Base-by-base conservation (phyloP, 179 eudicot genomes). In the Actinidia chinensis region DNA sequence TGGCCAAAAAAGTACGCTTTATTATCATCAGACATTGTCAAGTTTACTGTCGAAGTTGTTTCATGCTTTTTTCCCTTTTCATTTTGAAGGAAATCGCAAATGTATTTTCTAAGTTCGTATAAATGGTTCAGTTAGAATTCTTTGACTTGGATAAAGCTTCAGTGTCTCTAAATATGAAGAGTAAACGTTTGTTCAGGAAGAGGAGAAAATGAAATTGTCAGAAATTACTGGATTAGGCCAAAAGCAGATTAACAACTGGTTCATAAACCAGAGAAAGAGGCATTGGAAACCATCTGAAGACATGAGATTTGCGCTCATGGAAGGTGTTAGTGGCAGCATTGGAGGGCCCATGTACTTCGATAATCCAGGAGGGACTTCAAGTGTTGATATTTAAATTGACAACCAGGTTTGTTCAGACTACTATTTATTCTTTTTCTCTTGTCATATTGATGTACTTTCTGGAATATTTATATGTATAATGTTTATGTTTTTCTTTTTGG, bases 221-320 rank as follows among this genome's bases (percentile, higher is more conserved):
- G 95, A 90, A 65, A 77, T 83, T 28, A 93, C 97, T 6, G 97
- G 98, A 40, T 82, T 93, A 25, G 97, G 91, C 90, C 97, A 88
- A 77, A 93, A 91, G 88, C 97, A 93, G 87, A 92, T 91, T 63
- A 91, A 90, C 85, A 93, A 93, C 76, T 93, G 97, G 97, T 93
- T 93, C 79, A 93, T 93, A 74, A 93, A 93, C 86, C 97, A 93
- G 81, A 84, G 98, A 77, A 93, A 93, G 79, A 87, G 98, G 74
- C 98, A 92, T 58, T 93, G 98, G 98, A 89, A 89, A 80, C 98
- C 97, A 11, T 89, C 97, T 4, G 92, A 93, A 81, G 93, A 90
- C 83, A 89, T 92, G 93, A 89, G 84, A 75, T 93, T 87, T 40
- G 94, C 94, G 20, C 92, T 92, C 77, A 90, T 92, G 97, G 93